Percentiles rank a stretch among this genome's conserved stretches.
Evolutionary conservation across 2,329 filamentous ascomycete species (phyloP).

Genomic region (Pseudogymnoascus sp.): DNA sequence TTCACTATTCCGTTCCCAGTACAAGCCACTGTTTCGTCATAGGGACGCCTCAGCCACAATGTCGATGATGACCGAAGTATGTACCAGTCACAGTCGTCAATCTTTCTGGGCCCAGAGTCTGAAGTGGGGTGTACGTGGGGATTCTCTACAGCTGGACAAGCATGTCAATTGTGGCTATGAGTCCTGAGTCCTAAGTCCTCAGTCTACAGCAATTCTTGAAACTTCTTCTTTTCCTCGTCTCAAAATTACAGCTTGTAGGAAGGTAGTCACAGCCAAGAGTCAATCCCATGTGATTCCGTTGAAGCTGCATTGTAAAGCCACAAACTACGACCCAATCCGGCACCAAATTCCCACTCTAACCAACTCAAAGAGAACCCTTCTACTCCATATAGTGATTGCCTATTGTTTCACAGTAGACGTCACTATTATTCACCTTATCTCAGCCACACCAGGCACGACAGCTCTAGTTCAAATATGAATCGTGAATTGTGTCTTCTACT

Average conservation of each 20-base stretch:
- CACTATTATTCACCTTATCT: background rate
- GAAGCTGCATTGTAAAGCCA: background rate
- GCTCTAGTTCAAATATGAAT: background rate
- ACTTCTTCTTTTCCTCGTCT: background rate
- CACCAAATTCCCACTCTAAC: background rate
- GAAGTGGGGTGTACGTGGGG: background rate
- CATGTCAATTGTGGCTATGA: background rate
- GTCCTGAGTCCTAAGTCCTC: no score
- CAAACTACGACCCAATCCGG: background rate
- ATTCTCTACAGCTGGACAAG: background rate
- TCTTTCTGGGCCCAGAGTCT: background rate
- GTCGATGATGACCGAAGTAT: background rate
- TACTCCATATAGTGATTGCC: background rate
- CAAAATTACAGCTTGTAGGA: background rate
- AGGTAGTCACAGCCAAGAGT: background rate
- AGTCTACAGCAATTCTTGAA: no score
- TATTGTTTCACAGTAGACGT: background rate
- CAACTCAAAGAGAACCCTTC: background rate
- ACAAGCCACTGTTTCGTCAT: constrained; percentile 8
- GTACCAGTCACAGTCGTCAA: background rate
- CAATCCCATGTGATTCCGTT: background rate
- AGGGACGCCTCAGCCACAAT: background rate
- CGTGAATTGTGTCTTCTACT: background rate
- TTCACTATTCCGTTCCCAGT: constrained; percentile 7
- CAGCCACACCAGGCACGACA: background rate